Conservation (phyloP, 2,329 filamentous ascomycete species). For the Apiospora phragmitis region DNA sequence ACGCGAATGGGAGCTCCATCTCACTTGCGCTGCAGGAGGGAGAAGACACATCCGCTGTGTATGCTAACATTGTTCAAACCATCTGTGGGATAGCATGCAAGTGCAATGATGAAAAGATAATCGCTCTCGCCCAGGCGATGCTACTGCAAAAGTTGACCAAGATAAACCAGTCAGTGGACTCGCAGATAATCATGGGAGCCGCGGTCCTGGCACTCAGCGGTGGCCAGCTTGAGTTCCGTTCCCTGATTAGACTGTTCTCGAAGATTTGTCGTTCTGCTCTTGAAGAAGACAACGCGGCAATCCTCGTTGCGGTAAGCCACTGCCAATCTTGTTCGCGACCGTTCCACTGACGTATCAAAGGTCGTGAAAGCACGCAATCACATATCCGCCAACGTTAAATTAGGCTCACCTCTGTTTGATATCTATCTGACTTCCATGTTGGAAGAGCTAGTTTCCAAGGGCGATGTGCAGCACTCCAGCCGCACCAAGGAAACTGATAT, state of each 20-base stretch:
- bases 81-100: constrained; percentile 86
- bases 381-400: constrained; percentile 69
- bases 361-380: constrained; percentile 77
- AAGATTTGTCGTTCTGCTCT: constrained; percentile 74
- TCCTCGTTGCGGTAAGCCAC: constrained; percentile 69
- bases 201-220: constrained; percentile 76
- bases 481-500: constrained; percentile 76
- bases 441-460: constrained; percentile 85
- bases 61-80: constrained; percentile 89
- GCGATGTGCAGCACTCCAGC: constrained; percentile 76
- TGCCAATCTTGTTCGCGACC: neutral
- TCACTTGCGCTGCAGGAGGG: constrained; percentile 75
- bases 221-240: constrained; percentile 79
- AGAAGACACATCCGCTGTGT: constrained; percentile 75
- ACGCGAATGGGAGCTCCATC: constrained; percentile 73
- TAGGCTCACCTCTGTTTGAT: constrained; percentile 73
- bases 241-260: constrained; percentile 80
- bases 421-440: constrained; percentile 83
- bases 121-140: constrained; percentile 90
- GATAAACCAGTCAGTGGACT: constrained; percentile 77
- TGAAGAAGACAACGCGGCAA: constrained; percentile 63
- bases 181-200: constrained; percentile 80
- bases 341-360: constrained; percentile 28
- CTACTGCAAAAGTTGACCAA: constrained; percentile 93
- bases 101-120: constrained; percentile 87